phyloP scores from a whole-genome alignment of 805 yeast genomes.

The Lipomyces sp. region DNA sequence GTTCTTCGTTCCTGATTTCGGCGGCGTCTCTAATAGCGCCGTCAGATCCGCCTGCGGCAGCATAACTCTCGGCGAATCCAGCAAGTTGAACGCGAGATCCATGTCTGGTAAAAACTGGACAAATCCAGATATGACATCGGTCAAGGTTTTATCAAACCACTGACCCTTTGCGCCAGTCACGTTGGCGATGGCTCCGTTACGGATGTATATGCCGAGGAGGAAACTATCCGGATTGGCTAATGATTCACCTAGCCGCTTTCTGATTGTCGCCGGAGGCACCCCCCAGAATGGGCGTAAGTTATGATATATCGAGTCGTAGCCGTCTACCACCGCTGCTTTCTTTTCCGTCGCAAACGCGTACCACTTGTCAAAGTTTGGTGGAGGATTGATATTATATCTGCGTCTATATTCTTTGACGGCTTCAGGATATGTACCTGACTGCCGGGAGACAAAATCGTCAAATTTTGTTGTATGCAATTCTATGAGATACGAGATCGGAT shows the following conservation, averaged over 20 bases:
- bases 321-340: slow-evolving; percentile 34
- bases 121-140: slow-evolving; percentile 34
- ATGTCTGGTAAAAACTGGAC: slow-evolving; percentile 39
- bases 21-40: slow-evolving; percentile 18
- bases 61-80: slow-evolving; percentile 39
- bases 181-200: slow-evolving; percentile 32
- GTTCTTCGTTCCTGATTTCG: slow-evolving; percentile 30
- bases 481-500: slow-evolving; percentile 35
- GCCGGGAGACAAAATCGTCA: slow-evolving; percentile 20
- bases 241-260: slow-evolving; percentile 32
- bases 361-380: slow-evolving; percentile 41
- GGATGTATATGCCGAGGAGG: slow-evolving; percentile 32
- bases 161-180: slow-evolving; percentile 28
- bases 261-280: slow-evolving; percentile 31
- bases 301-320: slow-evolving; percentile 35
- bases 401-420: slow-evolving; percentile 32
- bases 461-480: slow-evolving; percentile 19
- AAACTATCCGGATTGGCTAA: slow-evolving; percentile 28
- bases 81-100: slow-evolving; percentile 39
- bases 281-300: slow-evolving; percentile 40
- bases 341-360: slow-evolving; percentile 35
- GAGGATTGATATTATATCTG: slow-evolving; percentile 36
- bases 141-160: slow-evolving; percentile 31
- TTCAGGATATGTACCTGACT: slow-evolving; percentile 37
- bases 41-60: slow-evolving; percentile 34